phyloP scores from a whole-genome alignment of 805 yeast genomes.

The Suhomyces emberorum region DNA sequence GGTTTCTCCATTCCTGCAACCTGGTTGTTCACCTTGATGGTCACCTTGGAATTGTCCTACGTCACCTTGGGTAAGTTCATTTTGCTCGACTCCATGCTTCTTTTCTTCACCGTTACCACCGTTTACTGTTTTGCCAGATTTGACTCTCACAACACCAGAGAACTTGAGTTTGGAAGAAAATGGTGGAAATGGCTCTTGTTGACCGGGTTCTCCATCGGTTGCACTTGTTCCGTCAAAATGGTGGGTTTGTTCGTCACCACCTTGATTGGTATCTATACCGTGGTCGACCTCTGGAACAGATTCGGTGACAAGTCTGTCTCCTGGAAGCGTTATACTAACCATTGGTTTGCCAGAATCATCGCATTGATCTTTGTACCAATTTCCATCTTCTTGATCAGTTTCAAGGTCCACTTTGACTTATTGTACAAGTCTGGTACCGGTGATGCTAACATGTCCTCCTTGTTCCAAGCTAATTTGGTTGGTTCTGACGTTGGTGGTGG shows the following conservation, averaged over 20 bases:
- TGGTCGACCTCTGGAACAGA: slow-evolving; percentile 81
- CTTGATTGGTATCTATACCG: slow-evolving; percentile 84
- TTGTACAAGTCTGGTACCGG: slow-evolving; percentile 79
- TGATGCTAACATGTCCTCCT: slow-evolving; percentile 72
- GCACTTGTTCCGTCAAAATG: slow-evolving; percentile 92
- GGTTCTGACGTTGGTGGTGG: slow-evolving; percentile 66
- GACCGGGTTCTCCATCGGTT: slow-evolving; percentile 85
- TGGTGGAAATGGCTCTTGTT: slow-evolving; percentile 94
- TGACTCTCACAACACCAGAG: slow-evolving; percentile 53
- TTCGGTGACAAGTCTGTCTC: slow-evolving; percentile 65
- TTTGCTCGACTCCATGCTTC: slow-evolving; percentile 84
- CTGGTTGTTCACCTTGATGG: slow-evolving; percentile 80
- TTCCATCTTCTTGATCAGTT: slow-evolving; percentile 57
- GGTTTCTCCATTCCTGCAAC: slow-evolving; percentile 69
- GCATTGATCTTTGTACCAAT: slow-evolving; percentile 66
- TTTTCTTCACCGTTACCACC: slow-evolving; percentile 86
- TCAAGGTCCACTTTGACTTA: slow-evolving; percentile 73
- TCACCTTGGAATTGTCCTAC: slow-evolving; percentile 75
- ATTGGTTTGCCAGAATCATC: slow-evolving; percentile 65
- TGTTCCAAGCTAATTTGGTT: slow-evolving; percentile 73
- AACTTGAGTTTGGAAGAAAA: slow-evolving; percentile 54
- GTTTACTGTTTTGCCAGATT: slow-evolving; percentile 69
- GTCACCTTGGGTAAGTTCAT: slow-evolving; percentile 86
- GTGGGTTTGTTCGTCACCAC: slow-evolving; percentile 91
- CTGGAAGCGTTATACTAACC: slow-evolving; percentile 48